These are phyloP conservation scores for Lepidopterella palustris DNA, from an alignment of 495 filamentous ascomycete genomes.

Conservation along the genomic window DNA sequence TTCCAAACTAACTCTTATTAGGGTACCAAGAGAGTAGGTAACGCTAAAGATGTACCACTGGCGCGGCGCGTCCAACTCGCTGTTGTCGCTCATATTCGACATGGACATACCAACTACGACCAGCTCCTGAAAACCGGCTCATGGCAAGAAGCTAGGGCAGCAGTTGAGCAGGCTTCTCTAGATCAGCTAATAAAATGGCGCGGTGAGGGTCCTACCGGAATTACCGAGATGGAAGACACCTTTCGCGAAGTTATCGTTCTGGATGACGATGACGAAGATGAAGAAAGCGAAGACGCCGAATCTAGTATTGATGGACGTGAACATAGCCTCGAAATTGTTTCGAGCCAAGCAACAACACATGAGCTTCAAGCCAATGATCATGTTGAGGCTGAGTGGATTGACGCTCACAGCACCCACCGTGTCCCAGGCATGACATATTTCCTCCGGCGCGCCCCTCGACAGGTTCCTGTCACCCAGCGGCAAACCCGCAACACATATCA, in stretches of 20 bases:
- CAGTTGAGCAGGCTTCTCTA: slow-evolving; percentile 63
- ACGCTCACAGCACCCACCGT: neutral
- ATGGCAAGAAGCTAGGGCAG: slow-evolving; percentile 57
- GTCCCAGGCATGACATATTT: slow-evolving; percentile 3
- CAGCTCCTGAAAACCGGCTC: slow-evolving; percentile 54
- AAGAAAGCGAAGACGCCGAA: slow-evolving; percentile 5
- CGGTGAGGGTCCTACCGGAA: slow-evolving; percentile 73
- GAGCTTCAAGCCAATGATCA: slow-evolving; percentile 7
- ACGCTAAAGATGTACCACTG: slow-evolving; percentile 56
- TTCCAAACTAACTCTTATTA: slow-evolving; percentile 20
- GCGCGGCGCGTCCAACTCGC: slow-evolving; percentile 74
- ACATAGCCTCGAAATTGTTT: slow-evolving; percentile 10
- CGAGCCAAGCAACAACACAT: slow-evolving; percentile 8
- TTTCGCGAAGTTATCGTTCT: slow-evolving; percentile 77
- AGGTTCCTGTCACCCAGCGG: neutral
- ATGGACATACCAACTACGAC: slow-evolving; percentile 83
- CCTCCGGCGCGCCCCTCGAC: neutral
- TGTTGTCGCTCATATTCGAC: slow-evolving; percentile 78
- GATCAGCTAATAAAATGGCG: slow-evolving; percentile 78
- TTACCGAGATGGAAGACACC: slow-evolving; percentile 69
- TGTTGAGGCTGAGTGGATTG: neutral
- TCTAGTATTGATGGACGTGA: neutral
- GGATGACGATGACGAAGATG: slow-evolving; percentile 37
- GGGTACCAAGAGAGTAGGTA: slow-evolving; percentile 61
- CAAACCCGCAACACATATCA: neutral